Evolutionary conservation across 352 stramenopile genomes (phyloP).

Genomic region (Phytophthora litchii): DNA sequence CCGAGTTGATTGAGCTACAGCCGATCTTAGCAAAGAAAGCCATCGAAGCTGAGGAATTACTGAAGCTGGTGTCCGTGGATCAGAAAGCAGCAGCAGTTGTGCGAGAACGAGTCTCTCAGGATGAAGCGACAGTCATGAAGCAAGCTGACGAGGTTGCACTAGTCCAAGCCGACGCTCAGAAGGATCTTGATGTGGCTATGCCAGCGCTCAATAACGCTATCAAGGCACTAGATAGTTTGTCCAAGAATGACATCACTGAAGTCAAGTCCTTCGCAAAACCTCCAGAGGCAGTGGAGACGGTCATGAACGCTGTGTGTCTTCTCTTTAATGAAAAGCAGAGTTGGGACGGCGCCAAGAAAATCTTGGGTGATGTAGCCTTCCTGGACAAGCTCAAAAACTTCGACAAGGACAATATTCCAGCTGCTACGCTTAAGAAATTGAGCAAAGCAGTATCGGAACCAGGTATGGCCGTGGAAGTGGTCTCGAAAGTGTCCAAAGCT

Average conservation of each 20-base stretch:
- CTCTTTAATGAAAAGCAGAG: slow-evolving; percentile 93
- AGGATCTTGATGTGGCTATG: slow-evolving; percentile 93
- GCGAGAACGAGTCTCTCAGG: slow-evolving; percentile 84
- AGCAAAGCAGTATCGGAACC: slow-evolving; percentile 81
- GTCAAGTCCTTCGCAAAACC: slow-evolving; percentile 95
- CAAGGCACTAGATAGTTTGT: slow-evolving; percentile 89
- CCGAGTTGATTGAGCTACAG: slow-evolving; percentile 92
- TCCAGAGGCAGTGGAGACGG: slow-evolving; percentile 90
- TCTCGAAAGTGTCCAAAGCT: slow-evolving; percentile 93
- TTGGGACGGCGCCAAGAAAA: slow-evolving; percentile 93
- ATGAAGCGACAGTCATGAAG: slow-evolving; percentile 92
- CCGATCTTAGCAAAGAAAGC: slow-evolving; percentile 91
- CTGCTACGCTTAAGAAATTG: slow-evolving; percentile 89
- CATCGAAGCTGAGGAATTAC: slow-evolving; percentile 89
- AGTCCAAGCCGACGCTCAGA: slow-evolving; percentile 93
- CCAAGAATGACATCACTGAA: slow-evolving; percentile 95
- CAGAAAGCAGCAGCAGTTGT: slow-evolving; percentile 92
- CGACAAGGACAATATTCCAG: slow-evolving; percentile 96
- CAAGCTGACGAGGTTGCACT: slow-evolving; percentile 91
- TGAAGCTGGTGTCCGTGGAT: slow-evolving; percentile 93
- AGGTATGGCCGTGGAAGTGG: slow-evolving; percentile 90
- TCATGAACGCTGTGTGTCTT: slow-evolving; percentile 96
- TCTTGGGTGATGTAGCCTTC: slow-evolving; percentile 88
- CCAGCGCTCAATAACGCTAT: slow-evolving; percentile 90
- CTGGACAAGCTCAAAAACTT: slow-evolving; percentile 92